phyloP scores from a whole-genome alignment of 225 moss, liverwort and hornwort genomes.

The Ulota crispa region DNA sequence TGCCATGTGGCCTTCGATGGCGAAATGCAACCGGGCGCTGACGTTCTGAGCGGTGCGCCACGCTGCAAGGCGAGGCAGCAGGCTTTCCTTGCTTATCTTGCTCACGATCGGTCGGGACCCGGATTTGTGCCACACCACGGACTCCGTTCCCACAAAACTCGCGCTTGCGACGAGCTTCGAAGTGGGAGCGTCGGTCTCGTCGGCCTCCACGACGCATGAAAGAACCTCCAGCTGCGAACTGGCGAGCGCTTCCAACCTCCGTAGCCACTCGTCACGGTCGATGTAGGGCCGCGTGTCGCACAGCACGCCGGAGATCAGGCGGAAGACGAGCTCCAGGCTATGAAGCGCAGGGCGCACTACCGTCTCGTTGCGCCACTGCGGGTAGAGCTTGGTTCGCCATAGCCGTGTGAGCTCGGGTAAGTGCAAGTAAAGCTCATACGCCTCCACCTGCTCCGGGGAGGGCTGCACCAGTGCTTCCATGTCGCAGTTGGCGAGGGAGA shows the following conservation, averaged over 20 bases:
- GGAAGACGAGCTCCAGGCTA: constrained; percentile 72
- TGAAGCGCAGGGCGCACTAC: constrained; percentile 72
- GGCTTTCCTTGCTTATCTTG: constrained; percentile 55
- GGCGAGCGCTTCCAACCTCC: constrained; percentile 66
- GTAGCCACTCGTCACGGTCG: constrained; percentile 72
- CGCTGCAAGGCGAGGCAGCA: constrained; percentile 55
- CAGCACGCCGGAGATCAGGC: constrained; percentile 61
- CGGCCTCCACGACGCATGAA: constrained; percentile 65
- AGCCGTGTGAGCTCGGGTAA: constrained; percentile 61
- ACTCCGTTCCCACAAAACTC: constrained; percentile 31
- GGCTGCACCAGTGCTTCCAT: constrained; percentile 67
- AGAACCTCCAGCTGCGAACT: constrained; percentile 71
- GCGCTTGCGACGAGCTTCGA: constrained; percentile 22
- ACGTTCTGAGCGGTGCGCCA: constrained; percentile 66
- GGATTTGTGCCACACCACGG: constrained; percentile 49
- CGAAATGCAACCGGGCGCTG: constrained; percentile 64
- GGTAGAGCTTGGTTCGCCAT: constrained; percentile 36
- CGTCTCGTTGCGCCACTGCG: constrained; percentile 52
- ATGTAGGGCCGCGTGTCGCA: constrained; percentile 66
- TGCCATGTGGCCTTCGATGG: constrained; percentile 70
- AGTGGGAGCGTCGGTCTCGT: constrained; percentile 51
- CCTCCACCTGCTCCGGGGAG: constrained; percentile 63
- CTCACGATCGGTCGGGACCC: constrained; percentile 43
- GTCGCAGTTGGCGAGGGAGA: constrained; percentile 64
- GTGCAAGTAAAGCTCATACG: constrained; percentile 67